Evolutionary conservation across 352 stramenopile species (phyloP).

Genomic region (Phytophthora ramorum): DNA sequence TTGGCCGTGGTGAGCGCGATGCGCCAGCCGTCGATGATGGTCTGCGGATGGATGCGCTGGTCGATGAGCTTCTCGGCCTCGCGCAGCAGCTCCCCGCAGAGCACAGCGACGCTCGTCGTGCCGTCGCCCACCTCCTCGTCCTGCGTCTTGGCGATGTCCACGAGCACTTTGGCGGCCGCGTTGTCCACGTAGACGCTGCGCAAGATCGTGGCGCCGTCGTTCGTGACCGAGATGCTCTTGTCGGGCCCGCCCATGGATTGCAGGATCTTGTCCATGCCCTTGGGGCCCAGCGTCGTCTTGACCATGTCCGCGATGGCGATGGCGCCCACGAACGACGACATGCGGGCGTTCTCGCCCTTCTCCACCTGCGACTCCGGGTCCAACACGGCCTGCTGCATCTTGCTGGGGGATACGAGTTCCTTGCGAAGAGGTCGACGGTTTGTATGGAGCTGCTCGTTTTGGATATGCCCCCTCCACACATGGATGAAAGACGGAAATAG

Average conservation of each 20-base stretch:
- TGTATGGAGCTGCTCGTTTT: constrained; percentile 33
- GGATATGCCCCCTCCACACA: constrained; percentile 31
- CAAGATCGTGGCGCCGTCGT: constrained; percentile 99
- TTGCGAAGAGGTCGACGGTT: constrained; percentile 3
- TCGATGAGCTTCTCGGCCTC: constrained; percentile 97
- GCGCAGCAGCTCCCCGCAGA: constrained; percentile 97
- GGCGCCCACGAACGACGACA: constrained; percentile 98
- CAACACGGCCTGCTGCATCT: constrained; percentile 64
- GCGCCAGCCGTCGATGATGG: constrained; percentile 98
- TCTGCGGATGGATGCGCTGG: constrained; percentile 98
- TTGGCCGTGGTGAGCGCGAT: constrained; percentile 93
- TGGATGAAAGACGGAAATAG: background rate
- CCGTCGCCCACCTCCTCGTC: constrained; percentile 99
- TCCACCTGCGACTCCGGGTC: constrained; percentile 86
- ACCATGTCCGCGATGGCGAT: constrained; percentile 99
- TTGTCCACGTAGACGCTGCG: constrained; percentile 98
- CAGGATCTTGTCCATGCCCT: constrained; percentile 99
- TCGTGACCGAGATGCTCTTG: constrained; percentile 96
- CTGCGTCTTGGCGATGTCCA: constrained; percentile 99
- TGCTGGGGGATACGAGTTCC: background rate
- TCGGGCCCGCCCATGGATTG: constrained; percentile 91
- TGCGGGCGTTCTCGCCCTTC: constrained; percentile 98
- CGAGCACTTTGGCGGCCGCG: constrained; percentile 98
- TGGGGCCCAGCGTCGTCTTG: constrained; percentile 99
- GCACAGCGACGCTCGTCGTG: constrained; percentile 97